Base-by-base conservation (phyloP, 805 yeast species). In the Kodamaea hsintzibuensis region DNA sequence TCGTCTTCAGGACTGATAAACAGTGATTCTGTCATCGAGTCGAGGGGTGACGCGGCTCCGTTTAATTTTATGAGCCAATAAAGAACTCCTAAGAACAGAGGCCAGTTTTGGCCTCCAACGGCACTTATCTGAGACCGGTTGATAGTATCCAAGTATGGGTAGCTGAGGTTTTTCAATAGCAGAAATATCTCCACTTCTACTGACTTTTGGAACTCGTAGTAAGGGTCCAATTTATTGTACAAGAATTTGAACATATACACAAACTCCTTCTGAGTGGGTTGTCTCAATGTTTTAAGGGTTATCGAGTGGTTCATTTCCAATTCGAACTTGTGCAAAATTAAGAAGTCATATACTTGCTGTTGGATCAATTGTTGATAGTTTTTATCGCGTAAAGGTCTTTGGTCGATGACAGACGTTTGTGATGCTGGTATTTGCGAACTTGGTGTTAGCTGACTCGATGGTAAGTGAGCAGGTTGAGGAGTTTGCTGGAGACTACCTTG, bases 81-180 rank as follows among this genome's bases (percentile, higher is more conserved):
- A 18, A 91, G 71, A 81, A 92, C 82, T 1, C 95, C 96, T 42
- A 91, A 68, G 59, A 90, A 89, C 7, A 81, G 80, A 10, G 89
- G 91, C 97, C 97, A 91, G 59, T 84, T 85, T 48, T 87, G 84
- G 2, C 96, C 96, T 5, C 97, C 97, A 10, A 90, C 97, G 0
- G 97, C 97, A 39, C 91, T 83, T 39, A 91, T 85, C 65, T 90
- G 96, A 0, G 95, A 86, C 63, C 91, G 86, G 67, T 87, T 89
- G 40, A 92, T 84, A 0, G 89, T 76, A 42, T 88, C 96, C 54
- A 90, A 68, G 66, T 86, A 90, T 1, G 98, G 97, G 62, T 91
- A 91, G 48, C 82, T 82, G 56, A 91, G 67, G 38, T 77, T 77
- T 63, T 83, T 86, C 60, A 91, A 71, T 16, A 89, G 71, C 16